A percentile compares a stretch with the other conserved stretches of the same genome.
phyloP scores from a whole-genome alignment of 805 yeast genomes.

The Suhomyces faveliae region DNA sequence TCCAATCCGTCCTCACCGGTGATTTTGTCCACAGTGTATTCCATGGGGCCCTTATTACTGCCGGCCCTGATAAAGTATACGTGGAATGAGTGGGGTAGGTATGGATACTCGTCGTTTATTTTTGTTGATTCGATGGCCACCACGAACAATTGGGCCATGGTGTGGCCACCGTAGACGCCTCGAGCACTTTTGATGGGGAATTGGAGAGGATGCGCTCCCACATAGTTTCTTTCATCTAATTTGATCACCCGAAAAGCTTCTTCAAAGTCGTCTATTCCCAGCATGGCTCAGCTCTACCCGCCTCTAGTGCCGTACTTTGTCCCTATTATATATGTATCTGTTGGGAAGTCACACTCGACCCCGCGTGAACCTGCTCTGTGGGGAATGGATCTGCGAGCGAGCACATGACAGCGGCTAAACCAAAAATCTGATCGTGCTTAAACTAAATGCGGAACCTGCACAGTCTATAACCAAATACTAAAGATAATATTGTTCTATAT shows the following conservation, averaged over 20 bases:
- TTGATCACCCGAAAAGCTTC: constrained; percentile 31
- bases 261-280: constrained; percentile 21
- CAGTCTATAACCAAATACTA: background rate
- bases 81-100: constrained; percentile 60
- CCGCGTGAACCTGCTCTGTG: background rate
- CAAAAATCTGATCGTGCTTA: too few species aligned
- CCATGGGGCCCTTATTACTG: constrained; percentile 41
- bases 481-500: background rate
- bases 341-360: background rate
- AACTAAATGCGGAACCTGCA: too few species aligned
- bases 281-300: background rate
- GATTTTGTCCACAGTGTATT: constrained; percentile 52
- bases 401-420: too few species aligned
- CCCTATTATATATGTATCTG: background rate
- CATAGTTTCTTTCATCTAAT: constrained; percentile 25
- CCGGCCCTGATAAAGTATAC: constrained; percentile 62
- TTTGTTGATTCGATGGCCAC: constrained; percentile 54
- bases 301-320: background rate
- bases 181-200: constrained; percentile 48
- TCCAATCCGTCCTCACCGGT: constrained; percentile 53
- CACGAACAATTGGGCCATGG: constrained; percentile 61
- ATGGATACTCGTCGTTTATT: constrained; percentile 10
- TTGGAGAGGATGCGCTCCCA: constrained; percentile 33
- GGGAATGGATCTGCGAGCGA: background rate
- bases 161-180: constrained; percentile 71